Base-by-base conservation (phyloP, 768 basidiomycete genomes). In the Lactarius pseudohatsudake region DNA sequence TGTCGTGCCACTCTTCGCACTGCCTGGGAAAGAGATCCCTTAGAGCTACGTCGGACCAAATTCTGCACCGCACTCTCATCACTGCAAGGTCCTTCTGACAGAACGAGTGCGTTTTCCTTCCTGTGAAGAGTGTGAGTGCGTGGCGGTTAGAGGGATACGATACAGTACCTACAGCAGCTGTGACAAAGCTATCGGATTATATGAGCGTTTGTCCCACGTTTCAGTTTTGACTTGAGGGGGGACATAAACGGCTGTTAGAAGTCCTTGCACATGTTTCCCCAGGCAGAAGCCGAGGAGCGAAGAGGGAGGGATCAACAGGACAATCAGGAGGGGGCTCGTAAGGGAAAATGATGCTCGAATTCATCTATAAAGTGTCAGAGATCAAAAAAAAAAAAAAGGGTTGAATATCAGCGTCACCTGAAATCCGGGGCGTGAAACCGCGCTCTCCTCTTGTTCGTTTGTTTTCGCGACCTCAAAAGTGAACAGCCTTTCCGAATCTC, bases 401-500 rank as follows among this genome's bases (percentile, higher is more conserved):
- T 9, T 50, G 11, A 50, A 22, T 13, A 22, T 13, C 9, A 22
- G 47, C 22, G 4, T 0, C n/a, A 50, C 47, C 47, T 73, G 75
- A 70, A 86, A 85, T 0, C 85, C 85, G 2, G 76, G 74, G 8
- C 78, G 76, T 8, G 75, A 72, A 1, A 73, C 70, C 3, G 85
- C 83, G 6, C 77, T 76, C 68, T 86, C 86, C 62, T 84, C 83
- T 68, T 86, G 82, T 59, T 86, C 83, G 26, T 79, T 79, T 7
- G 81, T 84, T 72, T 86, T 84, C 0, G 78, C 74, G 0, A 87
- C 86, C 62, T 82, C 81, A 60, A 84, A 87, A 0, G 79, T 79
- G 69, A 82, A 84, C 62, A 86, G 74, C 16, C 85, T 76, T 36
- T 84, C 83, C 2, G 72, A 75, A 18, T 79, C 77, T 9, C 80